These are phyloP conservation scores for Carex scoparia DNA, from an alignment of 176 grass and related monocot species.

Conservation along the genomic window DNA sequence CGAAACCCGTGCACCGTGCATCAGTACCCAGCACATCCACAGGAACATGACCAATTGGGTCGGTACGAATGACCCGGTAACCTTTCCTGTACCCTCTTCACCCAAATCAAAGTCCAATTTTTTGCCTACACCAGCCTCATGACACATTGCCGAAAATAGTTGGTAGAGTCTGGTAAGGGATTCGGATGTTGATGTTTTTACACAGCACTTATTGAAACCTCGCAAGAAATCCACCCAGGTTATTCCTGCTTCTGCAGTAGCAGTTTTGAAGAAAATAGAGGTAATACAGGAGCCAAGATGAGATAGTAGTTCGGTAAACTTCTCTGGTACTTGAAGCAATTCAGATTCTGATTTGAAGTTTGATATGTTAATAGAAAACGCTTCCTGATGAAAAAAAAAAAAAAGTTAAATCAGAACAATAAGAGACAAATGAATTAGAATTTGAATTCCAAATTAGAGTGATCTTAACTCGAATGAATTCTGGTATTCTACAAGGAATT, in stretches of 20 bases:
- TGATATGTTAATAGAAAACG: slow-evolving; percentile 31
- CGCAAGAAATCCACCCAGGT: slow-evolving; percentile 56
- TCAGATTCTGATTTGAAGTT: slow-evolving; percentile 38
- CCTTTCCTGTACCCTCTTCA: slow-evolving; percentile 44
- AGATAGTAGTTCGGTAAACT: slow-evolving; percentile 37
- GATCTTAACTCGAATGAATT: not conserved
- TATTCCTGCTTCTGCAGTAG: not conserved
- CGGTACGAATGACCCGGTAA: slow-evolving; percentile 43
- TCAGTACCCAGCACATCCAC: slow-evolving; percentile 83
- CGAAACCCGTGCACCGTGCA: slow-evolving; percentile 23
- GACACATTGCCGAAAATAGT: slow-evolving; percentile 51
- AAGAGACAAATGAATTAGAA: not conserved
- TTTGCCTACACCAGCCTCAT: slow-evolving; percentile 21
- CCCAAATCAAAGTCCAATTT: slow-evolving; percentile 40
- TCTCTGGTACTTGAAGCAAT: slow-evolving; percentile 26
- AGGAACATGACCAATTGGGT: slow-evolving; percentile 54
- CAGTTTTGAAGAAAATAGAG: slow-evolving; percentile 47
- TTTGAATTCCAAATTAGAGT: not conserved
- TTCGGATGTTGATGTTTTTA: slow-evolving; percentile 44
- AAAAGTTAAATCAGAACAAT: not conserved
- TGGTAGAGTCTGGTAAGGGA: slow-evolving; percentile 56
- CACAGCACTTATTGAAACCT: slow-evolving; percentile 81
- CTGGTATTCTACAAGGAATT: not conserved
- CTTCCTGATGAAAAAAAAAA: slow-evolving; percentile 13
- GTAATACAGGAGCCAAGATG: slow-evolving; percentile 47